Evolutionary conservation across 1,139 yeast genomes (phyloP), one percentile per base, ranked within the genome.

Genomic region (Nematodospora anomalae): DNA sequence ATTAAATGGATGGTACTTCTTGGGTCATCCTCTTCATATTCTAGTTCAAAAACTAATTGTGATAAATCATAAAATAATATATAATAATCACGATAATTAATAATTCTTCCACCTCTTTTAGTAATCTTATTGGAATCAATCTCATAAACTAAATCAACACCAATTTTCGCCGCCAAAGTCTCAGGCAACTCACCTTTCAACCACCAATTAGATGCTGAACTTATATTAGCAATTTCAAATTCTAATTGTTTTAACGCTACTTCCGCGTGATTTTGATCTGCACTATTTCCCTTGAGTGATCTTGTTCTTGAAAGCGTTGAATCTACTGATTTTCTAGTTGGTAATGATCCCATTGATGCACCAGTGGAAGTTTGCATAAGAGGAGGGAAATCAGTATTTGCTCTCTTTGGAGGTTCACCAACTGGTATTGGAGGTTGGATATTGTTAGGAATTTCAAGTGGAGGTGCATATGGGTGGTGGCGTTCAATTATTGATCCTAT

Each of bases 51-150:
- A 1, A 75, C 60, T 12, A 83, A 67, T 51, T 84, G 89, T 2
- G 92, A 76, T 47, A 83, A 79, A 54, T 86, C 95, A 43, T 76
- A 79, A 55, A 81, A 84, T 31, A 89, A 60, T 12, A 89, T 70
- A 56, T 87, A 88, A 49, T 83, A 80, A 46, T 85, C 92, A 40
- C 83, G 71, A 42, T 76, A 71, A 5, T 70, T 61, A 33, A 79
- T 59, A 4, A 50, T 51, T 30, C 75, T 64, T 16, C 78, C 77
- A 9, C 79, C 79, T 47, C 96, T 76, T 52, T 83, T 84, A 11
- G 51, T 50, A 10, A 82, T 62, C 13, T 60, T 55, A 40, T 73
- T 64, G 15, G 79, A 76, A 36, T 88, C 96, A 18, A 80, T 74
- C 54, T 88, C 96, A 57, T 62, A 80, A 9, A 76, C 61, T 36